Conservation (phyloP, 371 early-diverging fungal species). For the Coemansia sp. region DNA sequence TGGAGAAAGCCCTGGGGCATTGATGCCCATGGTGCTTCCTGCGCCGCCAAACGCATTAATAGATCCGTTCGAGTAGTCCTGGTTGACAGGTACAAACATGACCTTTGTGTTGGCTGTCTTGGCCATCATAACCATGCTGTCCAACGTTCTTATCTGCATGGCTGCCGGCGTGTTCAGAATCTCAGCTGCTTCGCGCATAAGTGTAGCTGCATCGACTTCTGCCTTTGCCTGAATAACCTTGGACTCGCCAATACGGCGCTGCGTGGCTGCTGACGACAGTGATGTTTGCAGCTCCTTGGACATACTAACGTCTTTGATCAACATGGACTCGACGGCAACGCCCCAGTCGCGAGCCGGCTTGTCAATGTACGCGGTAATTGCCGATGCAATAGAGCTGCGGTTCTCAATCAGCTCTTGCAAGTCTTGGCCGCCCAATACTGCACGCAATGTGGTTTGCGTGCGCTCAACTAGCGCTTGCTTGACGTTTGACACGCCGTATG, state of each 20-base stretch:
- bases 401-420: slow-evolving; percentile 83
- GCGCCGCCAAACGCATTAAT: slow-evolving; percentile 50
- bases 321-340: slow-evolving; percentile 70
- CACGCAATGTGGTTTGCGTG: slow-evolving; percentile 74
- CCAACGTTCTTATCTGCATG: slow-evolving; percentile 87
- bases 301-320: slow-evolving; percentile 87
- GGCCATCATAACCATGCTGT: slow-evolving; percentile 75
- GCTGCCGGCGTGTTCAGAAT: slow-evolving; percentile 70
- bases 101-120: slow-evolving; percentile 54
- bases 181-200: slow-evolving; percentile 90
- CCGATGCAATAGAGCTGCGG: slow-evolving; percentile 78
- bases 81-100: slow-evolving; percentile 52
- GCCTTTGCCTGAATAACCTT: slow-evolving; percentile 89
- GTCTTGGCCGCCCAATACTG: slow-evolving; percentile 63
- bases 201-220: slow-evolving; percentile 86
- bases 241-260: slow-evolving; percentile 81
- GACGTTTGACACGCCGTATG: slow-evolving; percentile 74
- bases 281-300: slow-evolving; percentile 76
- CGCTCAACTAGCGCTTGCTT: slow-evolving; percentile 71
- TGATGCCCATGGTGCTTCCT: slow-evolving; percentile 44
- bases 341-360: slow-evolving; percentile 76
- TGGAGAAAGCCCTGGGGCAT: slow-evolving; percentile 4
- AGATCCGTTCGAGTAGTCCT: slow-evolving; percentile 44
- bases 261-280: slow-evolving; percentile 88
- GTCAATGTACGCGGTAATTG: slow-evolving; percentile 77